These are phyloP conservation scores for Emergomyces orientalis DNA, from an alignment of 2,329 filamentous ascomycete genomes.

Conservation along the genomic window DNA sequence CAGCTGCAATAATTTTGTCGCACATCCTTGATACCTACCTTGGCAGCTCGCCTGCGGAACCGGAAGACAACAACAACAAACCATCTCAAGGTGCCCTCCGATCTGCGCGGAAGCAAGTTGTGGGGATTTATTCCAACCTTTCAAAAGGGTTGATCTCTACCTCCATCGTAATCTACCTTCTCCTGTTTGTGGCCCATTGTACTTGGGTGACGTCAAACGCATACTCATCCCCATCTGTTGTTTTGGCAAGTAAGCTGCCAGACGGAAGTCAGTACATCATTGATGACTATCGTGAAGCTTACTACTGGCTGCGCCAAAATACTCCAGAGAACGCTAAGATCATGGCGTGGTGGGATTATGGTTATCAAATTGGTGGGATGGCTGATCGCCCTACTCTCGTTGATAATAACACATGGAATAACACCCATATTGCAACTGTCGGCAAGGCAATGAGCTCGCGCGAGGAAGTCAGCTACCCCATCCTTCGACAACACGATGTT, in stretches of 20 bases:
- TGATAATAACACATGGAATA: slow-evolving; percentile 99
- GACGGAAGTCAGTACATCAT: slow-evolving; percentile 98
- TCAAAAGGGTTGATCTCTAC: slow-evolving; percentile 72
- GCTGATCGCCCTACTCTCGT: slow-evolving; percentile 93
- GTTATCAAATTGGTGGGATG: slow-evolving; percentile 99
- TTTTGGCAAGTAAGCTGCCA: slow-evolving; percentile 81
- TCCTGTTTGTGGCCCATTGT: slow-evolving; percentile 94
- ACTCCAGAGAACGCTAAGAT: slow-evolving; percentile 91
- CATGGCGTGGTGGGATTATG: slow-evolving; percentile 99
- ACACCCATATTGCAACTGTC: slow-evolving; percentile 97
- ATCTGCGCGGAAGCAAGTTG: slow-evolving; percentile 59
- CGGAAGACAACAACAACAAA: slow-evolving; percentile 28
- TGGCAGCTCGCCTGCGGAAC: slow-evolving; percentile 50
- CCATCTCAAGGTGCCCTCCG: slow-evolving; percentile 45
- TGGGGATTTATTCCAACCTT: slow-evolving; percentile 73
- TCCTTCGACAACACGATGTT: slow-evolving; percentile 96
- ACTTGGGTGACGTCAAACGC: slow-evolving; percentile 99
- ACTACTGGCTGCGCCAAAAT: slow-evolving; percentile 98
- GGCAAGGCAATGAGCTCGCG: slow-evolving; percentile 97
- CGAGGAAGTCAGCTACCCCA: slow-evolving; percentile 96
- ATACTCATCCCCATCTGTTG: slow-evolving; percentile 95
- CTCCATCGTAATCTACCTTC: slow-evolving; percentile 65
- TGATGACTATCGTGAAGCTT: slow-evolving; percentile 97
- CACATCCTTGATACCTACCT: slow-evolving; percentile 83
- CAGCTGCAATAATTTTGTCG: slow-evolving; percentile 80